Conservation (phyloP, 768 basidiomycete species). For the Pleurotus citrinopileatus region DNA sequence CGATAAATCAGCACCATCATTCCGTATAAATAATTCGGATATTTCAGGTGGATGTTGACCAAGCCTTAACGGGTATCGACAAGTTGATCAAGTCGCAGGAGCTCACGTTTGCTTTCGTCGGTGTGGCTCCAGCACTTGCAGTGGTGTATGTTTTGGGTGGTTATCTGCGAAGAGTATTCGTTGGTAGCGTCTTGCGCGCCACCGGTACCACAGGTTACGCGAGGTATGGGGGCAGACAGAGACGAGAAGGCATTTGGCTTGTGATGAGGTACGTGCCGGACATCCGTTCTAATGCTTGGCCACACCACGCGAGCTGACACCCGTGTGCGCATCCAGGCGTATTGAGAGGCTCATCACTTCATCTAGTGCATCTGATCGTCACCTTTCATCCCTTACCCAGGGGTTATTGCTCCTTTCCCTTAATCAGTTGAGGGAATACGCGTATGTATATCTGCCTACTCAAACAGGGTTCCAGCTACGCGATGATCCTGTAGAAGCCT, state of each 20-base stretch:
- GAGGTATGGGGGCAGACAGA: constrained; percentile 55
- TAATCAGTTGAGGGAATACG: constrained; percentile 64
- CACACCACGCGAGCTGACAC: no score
- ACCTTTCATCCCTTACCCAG: constrained; percentile 51
- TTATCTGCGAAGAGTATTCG: constrained; percentile 48
- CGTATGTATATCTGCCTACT: constrained; percentile 50
- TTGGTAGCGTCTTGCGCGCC: constrained; percentile 29
- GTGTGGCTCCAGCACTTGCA: constrained; percentile 85
- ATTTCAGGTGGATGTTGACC: constrained; percentile 83
- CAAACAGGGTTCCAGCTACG: constrained; percentile 17
- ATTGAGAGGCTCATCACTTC: constrained; percentile 68
- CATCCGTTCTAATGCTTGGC: not conserved
- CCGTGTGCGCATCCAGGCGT: constrained; percentile 33
- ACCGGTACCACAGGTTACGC: constrained; percentile 33
- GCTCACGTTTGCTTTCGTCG: constrained; percentile 94
- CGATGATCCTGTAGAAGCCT: not conserved
- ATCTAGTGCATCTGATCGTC: constrained; percentile 13
- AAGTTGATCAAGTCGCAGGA: constrained; percentile 92
- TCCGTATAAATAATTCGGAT: constrained; percentile 5
- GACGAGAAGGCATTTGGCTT: constrained; percentile 59
- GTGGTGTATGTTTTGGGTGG: constrained; percentile 69
- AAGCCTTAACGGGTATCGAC: constrained; percentile 88
- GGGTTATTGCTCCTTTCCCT: constrained; percentile 75
- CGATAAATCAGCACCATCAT: not conserved
- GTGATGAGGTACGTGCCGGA: constrained; percentile 55